Evolutionary conservation across 306 rosid species (phyloP), one percentile per base, ranked within the genome.

Genomic region (Ammopiptanthus mongolicus): DNA sequence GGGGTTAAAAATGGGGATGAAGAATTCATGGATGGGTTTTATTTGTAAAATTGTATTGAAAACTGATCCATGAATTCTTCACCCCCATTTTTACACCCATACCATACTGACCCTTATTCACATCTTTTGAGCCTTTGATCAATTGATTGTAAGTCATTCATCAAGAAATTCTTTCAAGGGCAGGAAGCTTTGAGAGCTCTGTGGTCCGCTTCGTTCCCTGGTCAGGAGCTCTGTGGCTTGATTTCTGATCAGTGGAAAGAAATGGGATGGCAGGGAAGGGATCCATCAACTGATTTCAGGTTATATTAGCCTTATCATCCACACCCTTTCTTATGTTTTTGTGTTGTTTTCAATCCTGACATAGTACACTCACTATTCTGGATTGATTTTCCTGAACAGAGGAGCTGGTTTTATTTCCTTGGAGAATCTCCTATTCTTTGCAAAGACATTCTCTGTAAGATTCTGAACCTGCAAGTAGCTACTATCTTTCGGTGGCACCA

Each of bases 231-330:
- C 50, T 81, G 58, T 17, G 91, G 93, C 71, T 87, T 93, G 90
- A 80, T 93, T 82, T 93, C 96, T 62, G 96, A 93, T 69, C 98
- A 93, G 58, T 91, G 97, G 98, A 93, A 93, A 78, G 93, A 93
- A 79, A 93, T 91, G 97, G 98, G 98, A 58, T 93, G 97, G 97
- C 98, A 93, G 68, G 97, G 98, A 84, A 91, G 87, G 83, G 97
- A 93, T 64, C 98, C 98, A 37, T 93, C 98, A 0, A 93, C 98
- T 33, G 97, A 93, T 90, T 93, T 93, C 86, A 89, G 97, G 98
- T 93, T 80, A 69, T 46, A 56, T 72, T 51, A 72, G 8, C 19
- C 61, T 60, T 73, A 55, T 73, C 28, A 33, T 67, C 69, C 36
- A 66, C 34, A 33, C 65, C 29, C 14, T 34, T 67, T 47, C 29